phyloP scores from a whole-genome alignment of 345 rosid genomes.

The Brassica rapa region DNA sequence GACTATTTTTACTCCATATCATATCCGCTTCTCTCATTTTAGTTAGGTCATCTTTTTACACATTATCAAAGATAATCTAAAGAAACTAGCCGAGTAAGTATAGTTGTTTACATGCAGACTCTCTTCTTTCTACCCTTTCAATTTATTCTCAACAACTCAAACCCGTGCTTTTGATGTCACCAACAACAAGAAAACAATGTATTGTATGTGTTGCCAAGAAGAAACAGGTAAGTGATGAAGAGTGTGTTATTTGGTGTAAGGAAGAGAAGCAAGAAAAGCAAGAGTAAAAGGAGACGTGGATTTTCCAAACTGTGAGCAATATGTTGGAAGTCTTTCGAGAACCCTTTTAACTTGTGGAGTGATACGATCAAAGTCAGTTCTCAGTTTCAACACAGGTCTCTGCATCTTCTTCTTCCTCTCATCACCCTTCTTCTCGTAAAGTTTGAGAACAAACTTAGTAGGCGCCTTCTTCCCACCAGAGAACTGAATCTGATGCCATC shows the following conservation, averaged over 20 bases:
- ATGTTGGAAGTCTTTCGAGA: conserved; percentile 63
- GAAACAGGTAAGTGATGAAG: not conserved
- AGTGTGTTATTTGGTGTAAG: conserved; percentile 29
- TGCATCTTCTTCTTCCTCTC: conserved; percentile 22
- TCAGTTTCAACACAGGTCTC: conserved; percentile 67
- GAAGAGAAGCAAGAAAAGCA: conserved; percentile 67
- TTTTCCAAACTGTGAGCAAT: conserved; percentile 85
- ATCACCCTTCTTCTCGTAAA: conserved; percentile 44
- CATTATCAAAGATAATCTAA: too few relatives aligned
- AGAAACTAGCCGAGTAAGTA: too few relatives aligned
- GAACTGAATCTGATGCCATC: conserved; percentile 87
- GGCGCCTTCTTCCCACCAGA: conserved; percentile 78
- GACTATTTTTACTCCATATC: too few relatives aligned
- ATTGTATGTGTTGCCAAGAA: not conserved
- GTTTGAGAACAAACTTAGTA: conserved; percentile 55
- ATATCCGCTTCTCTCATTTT: too few relatives aligned
- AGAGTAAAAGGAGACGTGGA: conserved; percentile 74
- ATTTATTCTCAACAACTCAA: not conserved
- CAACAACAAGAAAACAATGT: not conserved
- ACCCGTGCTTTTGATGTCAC: not conserved
- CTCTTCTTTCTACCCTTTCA: not conserved
- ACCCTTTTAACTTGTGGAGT: conserved; percentile 65
- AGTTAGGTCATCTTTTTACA: too few relatives aligned
- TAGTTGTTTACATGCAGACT: not conserved
- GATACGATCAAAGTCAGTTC: conserved; percentile 62